Conservation (phyloP, 2,329 filamentous ascomycete genomes). For the Penicillium sp. region DNA sequence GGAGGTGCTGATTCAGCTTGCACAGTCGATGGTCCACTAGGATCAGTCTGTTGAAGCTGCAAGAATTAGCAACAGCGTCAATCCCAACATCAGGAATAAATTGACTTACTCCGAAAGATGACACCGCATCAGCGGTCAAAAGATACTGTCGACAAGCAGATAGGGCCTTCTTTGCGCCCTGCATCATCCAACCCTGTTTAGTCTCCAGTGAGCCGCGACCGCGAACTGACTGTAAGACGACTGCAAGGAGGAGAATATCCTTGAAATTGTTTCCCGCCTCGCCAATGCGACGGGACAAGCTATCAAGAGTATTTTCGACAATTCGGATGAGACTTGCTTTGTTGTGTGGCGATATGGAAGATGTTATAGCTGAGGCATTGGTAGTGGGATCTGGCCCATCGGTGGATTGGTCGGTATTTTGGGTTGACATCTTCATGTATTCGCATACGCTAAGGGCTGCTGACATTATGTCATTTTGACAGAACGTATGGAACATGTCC, state of each 20-base stretch:
- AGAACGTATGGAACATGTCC: conserved; percentile 32
- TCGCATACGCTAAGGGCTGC: conserved; percentile 34
- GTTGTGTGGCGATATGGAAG: conserved; percentile 2
- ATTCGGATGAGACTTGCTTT: conserved; percentile 29
- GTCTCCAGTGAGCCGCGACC: conserved; percentile 27
- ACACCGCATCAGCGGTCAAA: conserved; percentile 7
- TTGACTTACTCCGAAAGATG: conserved; percentile 6
- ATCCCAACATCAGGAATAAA: neutral
- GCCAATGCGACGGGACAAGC: conserved; percentile 27
- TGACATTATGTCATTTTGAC: conserved; percentile 33
- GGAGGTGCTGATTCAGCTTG: neutral
- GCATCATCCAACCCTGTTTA: conserved; percentile 28
- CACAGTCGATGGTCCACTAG: neutral
- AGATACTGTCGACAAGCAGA: conserved; percentile 22
- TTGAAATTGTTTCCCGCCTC: conserved; percentile 33
- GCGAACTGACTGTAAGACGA: conserved; percentile 32
- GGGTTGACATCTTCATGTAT: conserved; percentile 23
- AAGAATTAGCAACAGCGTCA: neutral
- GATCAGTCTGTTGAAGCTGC: conserved; percentile 3
- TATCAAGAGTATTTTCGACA: conserved; percentile 33
- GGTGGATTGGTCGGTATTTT: neutral
- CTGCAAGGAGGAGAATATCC: conserved; percentile 31
- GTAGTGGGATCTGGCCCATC: neutral
- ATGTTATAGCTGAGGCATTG: neutral
- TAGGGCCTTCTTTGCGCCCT: conserved; percentile 26